Evolutionary conservation across 73 alveolate genomes (phyloP).

Genomic region (Effrenium voratum): DNA sequence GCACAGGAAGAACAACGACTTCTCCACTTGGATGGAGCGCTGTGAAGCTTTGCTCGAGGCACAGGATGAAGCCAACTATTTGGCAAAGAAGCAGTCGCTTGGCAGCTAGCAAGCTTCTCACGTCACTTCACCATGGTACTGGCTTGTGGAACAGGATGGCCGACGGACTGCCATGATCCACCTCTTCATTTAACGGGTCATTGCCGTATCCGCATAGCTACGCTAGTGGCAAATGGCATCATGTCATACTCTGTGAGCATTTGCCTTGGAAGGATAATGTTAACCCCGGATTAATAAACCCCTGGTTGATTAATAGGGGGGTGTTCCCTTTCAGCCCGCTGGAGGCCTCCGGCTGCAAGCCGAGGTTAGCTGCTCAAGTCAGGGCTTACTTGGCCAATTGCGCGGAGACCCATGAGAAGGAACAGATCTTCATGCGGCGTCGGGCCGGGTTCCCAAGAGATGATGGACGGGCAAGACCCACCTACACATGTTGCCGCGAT

Average conservation of each 20-base stretch:
- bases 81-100: slow-evolving; percentile 78
- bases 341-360: not conserved
- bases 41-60: slow-evolving; percentile 78
- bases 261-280: too few species aligned
- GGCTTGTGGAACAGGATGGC: not conserved
- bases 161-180: too few species aligned
- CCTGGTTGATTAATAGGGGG: too few species aligned
- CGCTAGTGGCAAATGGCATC: too few species aligned
- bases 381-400: slow-evolving; percentile 74
- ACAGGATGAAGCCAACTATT: slow-evolving; percentile 76
- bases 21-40: slow-evolving; percentile 84
- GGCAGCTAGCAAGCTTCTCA: not conserved
- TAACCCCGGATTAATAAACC: too few species aligned
- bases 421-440: slow-evolving; percentile 70
- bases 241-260: too few species aligned
- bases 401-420: slow-evolving; percentile 84
- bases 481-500: too few species aligned
- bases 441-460: too few species aligned
- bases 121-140: not conserved
- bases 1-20: slow-evolving; percentile 36
- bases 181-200: too few species aligned
- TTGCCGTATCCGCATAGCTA: too few species aligned
- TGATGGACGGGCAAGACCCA: too few species aligned
- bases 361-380: slow-evolving; percentile 86
- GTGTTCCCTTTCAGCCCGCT: not conserved